phyloP scores from a whole-genome alignment of 2,329 filamentous ascomycete species.

The Orbilia quercus region DNA sequence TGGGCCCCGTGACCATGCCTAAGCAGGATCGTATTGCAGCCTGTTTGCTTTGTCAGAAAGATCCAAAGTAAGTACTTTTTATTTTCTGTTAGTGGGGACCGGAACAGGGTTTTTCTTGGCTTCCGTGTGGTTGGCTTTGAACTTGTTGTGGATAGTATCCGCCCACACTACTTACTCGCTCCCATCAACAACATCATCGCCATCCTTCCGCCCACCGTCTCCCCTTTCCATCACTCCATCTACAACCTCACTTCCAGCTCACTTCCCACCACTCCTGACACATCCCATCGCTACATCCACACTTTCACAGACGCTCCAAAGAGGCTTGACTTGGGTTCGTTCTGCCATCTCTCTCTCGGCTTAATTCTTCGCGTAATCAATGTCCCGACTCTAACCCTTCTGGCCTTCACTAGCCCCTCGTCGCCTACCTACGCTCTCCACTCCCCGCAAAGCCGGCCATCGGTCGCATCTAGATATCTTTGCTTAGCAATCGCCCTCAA shows the following conservation, averaged over 20 bases:
- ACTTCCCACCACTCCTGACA: not conserved
- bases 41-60: too few relatives aligned
- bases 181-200: constrained; percentile 37
- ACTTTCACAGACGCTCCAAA: not conserved
- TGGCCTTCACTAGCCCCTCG: constrained; percentile 28
- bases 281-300: not conserved
- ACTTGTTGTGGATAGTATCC: constrained; percentile 29
- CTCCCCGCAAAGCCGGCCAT: not conserved
- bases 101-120: constrained; percentile 29
- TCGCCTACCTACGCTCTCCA: constrained; percentile 4
- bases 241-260: not conserved
- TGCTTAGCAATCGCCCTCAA: not conserved
- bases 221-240: not conserved
- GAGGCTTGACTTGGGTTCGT: not conserved
- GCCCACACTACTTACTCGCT: not conserved
- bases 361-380: constrained; percentile 28
- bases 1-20: too few relatives aligned
- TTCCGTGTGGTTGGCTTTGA: constrained; percentile 23
- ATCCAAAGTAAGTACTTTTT: too few relatives aligned
- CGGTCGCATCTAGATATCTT: constrained; percentile 1
- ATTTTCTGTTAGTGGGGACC: not conserved
- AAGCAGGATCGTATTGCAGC: too few relatives aligned
- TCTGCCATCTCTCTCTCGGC: constrained; percentile 1
- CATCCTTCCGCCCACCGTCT: constrained; percentile 3
- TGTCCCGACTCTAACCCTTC: constrained; percentile 17